These are phyloP conservation scores for Penicillium decumbens DNA, from an alignment of 2,329 filamentous ascomycete genomes.

Conservation along the genomic window DNA sequence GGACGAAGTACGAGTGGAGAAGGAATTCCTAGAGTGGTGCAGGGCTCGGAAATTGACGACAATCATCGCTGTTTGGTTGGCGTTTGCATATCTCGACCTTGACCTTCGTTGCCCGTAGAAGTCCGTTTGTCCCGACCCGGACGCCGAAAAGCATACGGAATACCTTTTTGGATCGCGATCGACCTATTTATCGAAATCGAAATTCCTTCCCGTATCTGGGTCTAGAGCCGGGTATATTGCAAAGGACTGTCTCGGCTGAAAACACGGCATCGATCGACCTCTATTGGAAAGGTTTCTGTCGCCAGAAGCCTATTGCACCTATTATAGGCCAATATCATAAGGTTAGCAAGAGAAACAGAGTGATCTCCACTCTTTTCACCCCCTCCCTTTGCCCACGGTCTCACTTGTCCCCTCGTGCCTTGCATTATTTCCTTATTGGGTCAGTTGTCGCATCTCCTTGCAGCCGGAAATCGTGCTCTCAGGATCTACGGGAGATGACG, in stretches of 20 bases:
- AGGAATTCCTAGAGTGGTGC: neutral
- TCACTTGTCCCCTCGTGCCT: constrained; percentile 30
- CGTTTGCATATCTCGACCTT: constrained; percentile 15
- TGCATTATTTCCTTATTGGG: constrained; percentile 31
- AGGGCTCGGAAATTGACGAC: constrained; percentile 12
- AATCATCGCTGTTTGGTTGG: constrained; percentile 6
- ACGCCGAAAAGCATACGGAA: neutral
- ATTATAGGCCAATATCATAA: constrained; percentile 16
- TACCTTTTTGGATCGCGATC: neutral
- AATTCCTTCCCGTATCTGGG: neutral
- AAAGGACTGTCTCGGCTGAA: constrained; percentile 15
- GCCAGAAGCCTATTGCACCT: constrained; percentile 15
- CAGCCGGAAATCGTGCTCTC: constrained; percentile 28
- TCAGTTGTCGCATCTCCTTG: constrained; percentile 31
- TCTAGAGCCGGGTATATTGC: neutral
- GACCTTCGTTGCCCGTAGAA: constrained; percentile 9
- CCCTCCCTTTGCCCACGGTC: constrained; percentile 26
- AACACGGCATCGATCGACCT: neutral
- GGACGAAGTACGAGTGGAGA: constrained; percentile 7
- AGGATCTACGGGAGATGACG: constrained; percentile 24
- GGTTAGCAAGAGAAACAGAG: constrained; percentile 27
- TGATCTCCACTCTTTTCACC: neutral
- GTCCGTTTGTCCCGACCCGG: constrained; percentile 15
- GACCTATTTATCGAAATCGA: constrained; percentile 6
- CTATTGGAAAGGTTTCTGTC: constrained; percentile 7